Evolutionary conservation across 1,284 basidiomycete species (phyloP).

Genomic region (Bondarzewia mesenterica): DNA sequence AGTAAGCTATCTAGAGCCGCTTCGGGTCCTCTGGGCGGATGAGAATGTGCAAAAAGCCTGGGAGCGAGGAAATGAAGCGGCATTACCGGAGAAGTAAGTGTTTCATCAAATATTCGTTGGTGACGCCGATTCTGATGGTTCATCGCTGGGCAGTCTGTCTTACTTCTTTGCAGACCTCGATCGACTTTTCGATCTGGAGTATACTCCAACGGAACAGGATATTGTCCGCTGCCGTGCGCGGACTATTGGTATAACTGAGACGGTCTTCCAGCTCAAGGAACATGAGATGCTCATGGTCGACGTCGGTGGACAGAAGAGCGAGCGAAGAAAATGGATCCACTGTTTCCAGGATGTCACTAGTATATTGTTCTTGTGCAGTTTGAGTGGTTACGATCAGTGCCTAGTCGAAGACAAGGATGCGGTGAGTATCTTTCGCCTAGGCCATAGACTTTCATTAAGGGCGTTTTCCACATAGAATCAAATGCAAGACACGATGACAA

Average conservation of each 20-base stretch:
- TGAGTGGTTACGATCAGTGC: constrained; percentile 89
- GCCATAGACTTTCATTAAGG: neutral
- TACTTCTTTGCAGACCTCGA: constrained; percentile 78
- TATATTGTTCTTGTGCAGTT: constrained; percentile 79
- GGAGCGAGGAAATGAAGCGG: constrained; percentile 75
- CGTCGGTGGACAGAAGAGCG: constrained; percentile 86
- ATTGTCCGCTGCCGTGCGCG: constrained; percentile 83
- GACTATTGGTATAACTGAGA: constrained; percentile 94
- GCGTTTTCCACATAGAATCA: constrained; percentile 57
- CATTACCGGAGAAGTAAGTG: constrained; percentile 81
- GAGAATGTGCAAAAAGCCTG: constrained; percentile 67
- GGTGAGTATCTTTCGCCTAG: constrained; percentile 35
- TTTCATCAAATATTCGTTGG: constrained; percentile 1
- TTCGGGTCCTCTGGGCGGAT: constrained; percentile 77
- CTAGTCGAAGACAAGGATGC: constrained; percentile 90
- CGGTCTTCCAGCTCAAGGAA: constrained; percentile 68
- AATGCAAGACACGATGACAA: constrained; percentile 95
- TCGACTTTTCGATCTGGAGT: constrained; percentile 69
- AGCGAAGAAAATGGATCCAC: constrained; percentile 85
- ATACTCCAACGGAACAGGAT: constrained; percentile 73
- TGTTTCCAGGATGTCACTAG: constrained; percentile 84
- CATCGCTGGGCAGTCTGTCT: constrained; percentile 32
- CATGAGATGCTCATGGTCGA: constrained; percentile 85
- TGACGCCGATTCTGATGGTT: constrained; percentile 6
- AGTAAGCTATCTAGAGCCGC: constrained; percentile 48